Conservation (phyloP, 192 early-diverging fungal genomes). For the Coemansia sp. region DNA sequence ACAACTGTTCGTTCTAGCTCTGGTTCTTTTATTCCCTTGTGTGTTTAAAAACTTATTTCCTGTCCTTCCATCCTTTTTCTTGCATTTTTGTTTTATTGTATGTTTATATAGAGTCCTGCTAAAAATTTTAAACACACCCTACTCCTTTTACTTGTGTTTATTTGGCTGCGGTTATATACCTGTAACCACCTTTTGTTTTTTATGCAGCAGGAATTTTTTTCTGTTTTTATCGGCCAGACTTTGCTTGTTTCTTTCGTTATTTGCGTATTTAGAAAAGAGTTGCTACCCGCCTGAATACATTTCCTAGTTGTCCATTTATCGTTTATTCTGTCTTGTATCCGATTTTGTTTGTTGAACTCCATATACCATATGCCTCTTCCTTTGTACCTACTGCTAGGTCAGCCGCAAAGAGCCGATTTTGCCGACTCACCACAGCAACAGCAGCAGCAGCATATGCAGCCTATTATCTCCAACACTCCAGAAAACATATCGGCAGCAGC, state of each 20-base stretch:
- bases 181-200: neutral
- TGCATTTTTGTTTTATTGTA: too few species aligned
- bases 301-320: neutral
- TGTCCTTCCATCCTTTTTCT: neutral
- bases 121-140: too few species aligned
- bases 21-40: neutral
- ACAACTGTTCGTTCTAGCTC: neutral
- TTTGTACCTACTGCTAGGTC: neutral
- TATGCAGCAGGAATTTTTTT: neutral
- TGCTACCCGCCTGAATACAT: neutral
- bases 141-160: neutral
- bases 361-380: neutral
- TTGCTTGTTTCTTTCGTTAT: neutral
- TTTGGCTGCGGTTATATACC: neutral
- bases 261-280: neutral
- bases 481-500: neutral
- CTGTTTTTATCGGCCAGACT: neutral
- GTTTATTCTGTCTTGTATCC: neutral
- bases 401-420: neutral
- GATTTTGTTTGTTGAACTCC: neutral
- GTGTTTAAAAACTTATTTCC: neutral
- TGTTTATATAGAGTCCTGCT: too few species aligned
- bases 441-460: conserved; percentile 3
- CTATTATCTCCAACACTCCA: neutral
- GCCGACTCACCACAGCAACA: conserved; percentile 6